phyloP scores from a whole-genome alignment of 352 stramenopile genomes.

The Blastocystis sp. region DNA sequence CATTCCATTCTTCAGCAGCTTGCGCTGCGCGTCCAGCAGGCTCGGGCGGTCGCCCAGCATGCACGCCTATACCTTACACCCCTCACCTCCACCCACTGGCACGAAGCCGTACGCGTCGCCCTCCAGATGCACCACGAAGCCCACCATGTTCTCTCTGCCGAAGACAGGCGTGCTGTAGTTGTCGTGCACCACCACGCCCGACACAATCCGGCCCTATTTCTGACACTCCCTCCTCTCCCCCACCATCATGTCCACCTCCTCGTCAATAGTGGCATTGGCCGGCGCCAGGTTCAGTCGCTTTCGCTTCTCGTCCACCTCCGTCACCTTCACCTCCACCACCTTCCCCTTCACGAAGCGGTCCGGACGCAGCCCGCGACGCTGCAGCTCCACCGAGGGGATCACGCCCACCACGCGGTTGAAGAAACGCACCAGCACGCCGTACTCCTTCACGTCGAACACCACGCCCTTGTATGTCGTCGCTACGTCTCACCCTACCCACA shows the following conservation, averaged over 20 bases:
- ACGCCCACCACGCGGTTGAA: conserved; percentile 46
- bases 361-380: conserved; percentile 1
- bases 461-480: neutral
- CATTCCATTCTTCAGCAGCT: conserved; percentile 14
- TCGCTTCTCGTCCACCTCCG: neutral
- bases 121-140: conserved; percentile 31
- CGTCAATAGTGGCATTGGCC: neutral
- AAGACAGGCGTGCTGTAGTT: conserved; percentile 1
- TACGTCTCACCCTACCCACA: neutral
- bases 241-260: neutral
- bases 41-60: conserved; percentile 13
- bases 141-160: neutral
- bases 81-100: neutral
- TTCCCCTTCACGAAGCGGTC: conserved; percentile 18
- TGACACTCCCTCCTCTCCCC: neutral
- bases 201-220: conserved; percentile 9
- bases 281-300: conserved; percentile 10
- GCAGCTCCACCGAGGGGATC: conserved; percentile 16
- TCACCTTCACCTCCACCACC: conserved; percentile 13
- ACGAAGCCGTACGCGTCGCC: conserved; percentile 51
- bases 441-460: neutral
- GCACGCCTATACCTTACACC: neutral
- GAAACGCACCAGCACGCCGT: conserved; percentile 39
- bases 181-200: conserved; percentile 20
- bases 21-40: neutral